phyloP scores from a whole-genome alignment of 352 stramenopile species.

The Globisporangium nunn region DNA sequence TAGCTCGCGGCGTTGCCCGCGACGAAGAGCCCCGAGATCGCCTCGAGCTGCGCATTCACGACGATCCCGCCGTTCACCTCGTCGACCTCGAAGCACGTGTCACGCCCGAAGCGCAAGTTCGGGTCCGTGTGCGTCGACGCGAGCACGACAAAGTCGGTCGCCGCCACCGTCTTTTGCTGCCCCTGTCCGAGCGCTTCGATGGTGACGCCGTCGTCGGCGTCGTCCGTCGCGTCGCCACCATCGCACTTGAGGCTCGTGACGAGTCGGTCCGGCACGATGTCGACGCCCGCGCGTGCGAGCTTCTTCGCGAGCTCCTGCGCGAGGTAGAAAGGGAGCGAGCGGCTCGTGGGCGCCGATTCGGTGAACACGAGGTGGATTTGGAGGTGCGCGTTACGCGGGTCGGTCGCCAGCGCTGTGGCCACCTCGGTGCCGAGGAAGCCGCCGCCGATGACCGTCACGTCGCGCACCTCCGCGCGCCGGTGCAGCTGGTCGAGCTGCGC shows the following conservation, averaged over 20 bases:
- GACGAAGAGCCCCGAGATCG: constrained; percentile 85
- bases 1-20: constrained; percentile 88
- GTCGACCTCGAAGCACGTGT: constrained; percentile 80
- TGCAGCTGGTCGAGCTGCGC: constrained; percentile 62
- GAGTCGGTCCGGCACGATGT: constrained; percentile 57
- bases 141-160: constrained; percentile 88
- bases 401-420: constrained; percentile 58
- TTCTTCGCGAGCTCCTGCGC: constrained; percentile 53
- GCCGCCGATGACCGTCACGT: constrained; percentile 81
- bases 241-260: constrained; percentile 73
- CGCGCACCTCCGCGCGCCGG: constrained; percentile 35
- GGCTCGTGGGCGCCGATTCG: constrained; percentile 34
- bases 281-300: constrained; percentile 52
- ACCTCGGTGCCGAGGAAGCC: constrained; percentile 90
- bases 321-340: constrained; percentile 85
- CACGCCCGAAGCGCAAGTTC: constrained; percentile 54
- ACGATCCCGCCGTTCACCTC: constrained; percentile 84
- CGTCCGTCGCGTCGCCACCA: constrained; percentile 21
- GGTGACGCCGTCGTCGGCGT: constrained; percentile 32
- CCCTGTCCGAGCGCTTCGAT: constrained; percentile 64
- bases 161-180: constrained; percentile 63
- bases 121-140: constrained; percentile 90
- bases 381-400: constrained; percentile 40
- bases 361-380: constrained; percentile 52
- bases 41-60: constrained; percentile 88